A percentile compares a stretch with the other conserved stretches of the same genome.
Conservation (phyloP, 768 basidiomycete genomes). For the Termitomyces sp. region DNA sequence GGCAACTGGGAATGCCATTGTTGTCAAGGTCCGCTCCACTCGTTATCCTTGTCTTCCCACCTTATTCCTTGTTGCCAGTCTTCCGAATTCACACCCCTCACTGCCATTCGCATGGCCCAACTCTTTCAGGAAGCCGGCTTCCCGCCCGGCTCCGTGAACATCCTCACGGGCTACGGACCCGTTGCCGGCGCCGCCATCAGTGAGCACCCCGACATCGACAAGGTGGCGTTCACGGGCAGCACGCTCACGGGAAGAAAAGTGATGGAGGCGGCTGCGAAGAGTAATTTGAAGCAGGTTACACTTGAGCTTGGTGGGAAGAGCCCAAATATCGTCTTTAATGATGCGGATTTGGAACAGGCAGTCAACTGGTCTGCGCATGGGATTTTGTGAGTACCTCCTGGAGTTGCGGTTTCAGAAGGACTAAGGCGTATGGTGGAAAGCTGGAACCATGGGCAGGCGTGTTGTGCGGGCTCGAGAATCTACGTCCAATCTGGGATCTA, state of each 20-base stretch:
- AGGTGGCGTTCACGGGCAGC: constrained; percentile 50
- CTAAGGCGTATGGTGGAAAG: constrained; percentile 23
- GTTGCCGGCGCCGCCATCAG: constrained; percentile 69
- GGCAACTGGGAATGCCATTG: constrained; percentile 75
- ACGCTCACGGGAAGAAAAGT: constrained; percentile 72
- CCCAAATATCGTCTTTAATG: constrained; percentile 62
- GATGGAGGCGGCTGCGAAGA: constrained; percentile 68
- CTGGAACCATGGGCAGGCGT: constrained; percentile 75
- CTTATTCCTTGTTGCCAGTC: constrained; percentile 34
- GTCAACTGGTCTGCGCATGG: constrained; percentile 64
- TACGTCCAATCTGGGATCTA: constrained; percentile 81
- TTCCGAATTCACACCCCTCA: constrained; percentile 75
- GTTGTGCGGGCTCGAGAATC: constrained; percentile 83
- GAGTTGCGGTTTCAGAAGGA: background rate
- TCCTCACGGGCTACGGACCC: constrained; percentile 69
- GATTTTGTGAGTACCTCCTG: constrained; percentile 50
- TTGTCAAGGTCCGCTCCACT: constrained; percentile 49
- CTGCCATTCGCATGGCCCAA: constrained; percentile 53
- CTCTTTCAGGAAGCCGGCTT: constrained; percentile 73
- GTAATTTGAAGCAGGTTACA: constrained; percentile 75
- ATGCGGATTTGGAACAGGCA: constrained; percentile 62
- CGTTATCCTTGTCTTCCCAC: background rate
- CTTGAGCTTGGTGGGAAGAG: constrained; percentile 76
- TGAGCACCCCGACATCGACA: constrained; percentile 69
- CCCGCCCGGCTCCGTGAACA: constrained; percentile 77